Evolutionary conservation across 306 rosid genomes (phyloP), one percentile per base, ranked within the genome.

Genomic region (Hylodesmum podocarpum): DNA sequence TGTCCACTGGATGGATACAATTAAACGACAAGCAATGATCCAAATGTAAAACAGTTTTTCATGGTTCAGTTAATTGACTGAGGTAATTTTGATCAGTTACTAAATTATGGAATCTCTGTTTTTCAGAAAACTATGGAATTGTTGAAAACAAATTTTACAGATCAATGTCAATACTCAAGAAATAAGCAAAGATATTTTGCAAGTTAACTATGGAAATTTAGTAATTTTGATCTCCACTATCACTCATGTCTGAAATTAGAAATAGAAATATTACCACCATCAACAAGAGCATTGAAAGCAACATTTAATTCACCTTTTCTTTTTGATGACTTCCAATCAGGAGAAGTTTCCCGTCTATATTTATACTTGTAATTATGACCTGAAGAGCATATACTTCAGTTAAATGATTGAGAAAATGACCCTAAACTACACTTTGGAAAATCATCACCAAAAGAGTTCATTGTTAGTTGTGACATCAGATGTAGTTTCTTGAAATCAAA

Each of bases 281-380:
- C 12, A 33, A 47, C 15, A 12, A 40, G 6, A 14, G 28, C 9
- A 24, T 64, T 29, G 88, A 77, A 25, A 49, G 41, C 16, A 10
- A 40, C 19, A 67, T 34, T 67, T 51, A 61, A n/a, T 70, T 59
- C 61, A 81, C 84, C 84, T 81, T 75, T 59, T 68, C 81, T 40
- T 75, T 69, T 61, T 61, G 16, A 81, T 69, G 49, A 59, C 81
- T 81, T 47, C 84, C 84, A 28, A 75, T 61, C 25, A 81, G 73
- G 18, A 81, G 76, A 70, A 81, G 84, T 36, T 19, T 75, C 19
- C 84, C 89, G 1, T 86, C 78, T 29, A 91, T 77, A 70, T 77
- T 83, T 81, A 90, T 87, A 84, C 97, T 90, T 66, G 68, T 71
- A 68, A 92, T 76, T 82, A 92, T 88, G 58, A 92, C 91, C 96